These are phyloP conservation scores for Avena atlantica DNA, from an alignment of 176 grass and related monocot genomes.

Conservation along the genomic window DNA sequence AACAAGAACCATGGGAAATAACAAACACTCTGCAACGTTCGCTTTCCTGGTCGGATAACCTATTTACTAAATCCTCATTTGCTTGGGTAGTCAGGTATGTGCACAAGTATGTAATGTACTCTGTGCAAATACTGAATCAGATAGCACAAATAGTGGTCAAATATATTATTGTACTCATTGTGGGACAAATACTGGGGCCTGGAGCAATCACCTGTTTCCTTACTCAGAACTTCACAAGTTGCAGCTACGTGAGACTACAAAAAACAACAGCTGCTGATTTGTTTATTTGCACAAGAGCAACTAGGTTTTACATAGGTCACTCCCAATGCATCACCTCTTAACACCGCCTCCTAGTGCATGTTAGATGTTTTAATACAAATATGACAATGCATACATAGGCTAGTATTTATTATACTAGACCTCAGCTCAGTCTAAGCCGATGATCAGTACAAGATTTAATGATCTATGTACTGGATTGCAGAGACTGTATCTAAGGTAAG, in stretches of 20 bases:
- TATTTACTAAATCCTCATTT: background rate
- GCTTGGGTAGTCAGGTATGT: background rate
- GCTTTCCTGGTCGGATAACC: background rate
- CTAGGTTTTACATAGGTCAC: background rate
- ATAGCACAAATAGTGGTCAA: background rate
- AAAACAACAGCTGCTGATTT: slow-evolving; percentile 8
- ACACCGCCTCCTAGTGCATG: background rate
- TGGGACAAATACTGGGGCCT: background rate
- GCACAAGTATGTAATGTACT: slow-evolving; percentile 7
- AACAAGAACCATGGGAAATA: slow-evolving; percentile 19
- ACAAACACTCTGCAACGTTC: slow-evolving; percentile 2
- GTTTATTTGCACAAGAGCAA: slow-evolving; percentile 7
- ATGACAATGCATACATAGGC: background rate
- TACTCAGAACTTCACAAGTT: background rate
- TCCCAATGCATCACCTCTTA: background rate
- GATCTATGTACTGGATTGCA: background rate
- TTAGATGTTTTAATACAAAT: background rate
- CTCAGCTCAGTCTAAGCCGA: background rate
- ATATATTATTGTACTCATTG: background rate
- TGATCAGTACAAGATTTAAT: background rate
- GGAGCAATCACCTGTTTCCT: background rate
- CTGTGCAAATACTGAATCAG: background rate
- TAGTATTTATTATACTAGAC: background rate
- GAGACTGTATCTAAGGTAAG: background rate
- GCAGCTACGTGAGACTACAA: background rate